Evolutionary conservation across 2,329 filamentous ascomycete species (phyloP).

Genomic region (Colletotrichum sp.): DNA sequence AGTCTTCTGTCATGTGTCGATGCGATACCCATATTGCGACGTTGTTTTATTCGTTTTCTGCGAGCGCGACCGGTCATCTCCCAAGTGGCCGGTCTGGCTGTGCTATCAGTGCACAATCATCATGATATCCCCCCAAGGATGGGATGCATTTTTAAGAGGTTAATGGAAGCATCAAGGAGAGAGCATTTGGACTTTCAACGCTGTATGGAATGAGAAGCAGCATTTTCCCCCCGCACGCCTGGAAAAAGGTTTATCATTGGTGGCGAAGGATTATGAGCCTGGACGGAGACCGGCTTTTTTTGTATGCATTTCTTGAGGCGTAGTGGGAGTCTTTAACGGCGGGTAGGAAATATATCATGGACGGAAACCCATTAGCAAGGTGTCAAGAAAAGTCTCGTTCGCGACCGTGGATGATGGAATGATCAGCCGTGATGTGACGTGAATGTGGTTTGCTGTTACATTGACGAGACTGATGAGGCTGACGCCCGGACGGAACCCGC

Average conservation of each 20-base stretch:
- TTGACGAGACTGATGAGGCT: background rate
- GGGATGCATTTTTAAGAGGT: background rate
- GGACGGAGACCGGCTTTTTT: background rate
- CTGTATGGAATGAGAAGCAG: background rate
- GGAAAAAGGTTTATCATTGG: background rate
- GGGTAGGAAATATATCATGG: background rate
- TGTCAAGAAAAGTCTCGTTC: background rate
- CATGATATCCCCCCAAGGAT: background rate
- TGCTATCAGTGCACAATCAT: background rate
- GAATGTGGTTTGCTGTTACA: background rate
- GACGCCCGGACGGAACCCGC: background rate
- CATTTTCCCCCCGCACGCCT: background rate
- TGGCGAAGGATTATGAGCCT: background rate
- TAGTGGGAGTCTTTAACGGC: background rate
- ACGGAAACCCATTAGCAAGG: background rate
- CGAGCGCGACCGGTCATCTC: background rate
- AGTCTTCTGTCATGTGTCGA: slow-evolving; percentile 11
- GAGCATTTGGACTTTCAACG: background rate
- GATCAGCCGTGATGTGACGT: background rate
- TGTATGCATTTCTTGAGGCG: background rate
- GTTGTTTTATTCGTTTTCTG: slow-evolving; percentile 3
- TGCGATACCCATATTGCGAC: slow-evolving; percentile 6
- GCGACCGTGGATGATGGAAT: background rate
- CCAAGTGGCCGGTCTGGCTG: background rate
- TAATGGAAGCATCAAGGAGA: background rate